phyloP scores from a whole-genome alignment of 139 green algal species.

The Nannochloris sp. region DNA sequence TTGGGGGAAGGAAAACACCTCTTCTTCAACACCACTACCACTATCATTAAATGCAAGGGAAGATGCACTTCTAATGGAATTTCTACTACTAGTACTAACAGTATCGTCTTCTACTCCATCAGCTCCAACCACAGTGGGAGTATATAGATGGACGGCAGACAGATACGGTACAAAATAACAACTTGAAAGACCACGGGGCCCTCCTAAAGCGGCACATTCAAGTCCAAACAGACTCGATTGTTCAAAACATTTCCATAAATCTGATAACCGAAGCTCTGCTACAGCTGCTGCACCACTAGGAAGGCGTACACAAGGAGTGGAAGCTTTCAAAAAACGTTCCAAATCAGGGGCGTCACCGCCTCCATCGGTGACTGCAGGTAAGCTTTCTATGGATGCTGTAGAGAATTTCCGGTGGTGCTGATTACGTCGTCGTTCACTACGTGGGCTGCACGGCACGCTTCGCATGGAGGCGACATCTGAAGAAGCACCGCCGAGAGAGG shows the following conservation, averaged over 20 bases:
- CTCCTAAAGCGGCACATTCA: slow-evolving; percentile 31
- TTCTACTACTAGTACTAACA: neutral
- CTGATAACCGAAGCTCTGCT: slow-evolving; percentile 15
- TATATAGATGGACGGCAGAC: slow-evolving; percentile 67
- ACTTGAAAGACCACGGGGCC: slow-evolving; percentile 44
- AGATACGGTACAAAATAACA: slow-evolving; percentile 74
- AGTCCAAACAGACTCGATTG: slow-evolving; percentile 41
- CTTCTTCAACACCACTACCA: neutral
- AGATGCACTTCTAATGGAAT: neutral
- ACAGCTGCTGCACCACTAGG: neutral
- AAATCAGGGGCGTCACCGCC: slow-evolving; percentile 20
- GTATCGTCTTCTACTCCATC: neutral
- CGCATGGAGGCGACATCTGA: too few relatives aligned
- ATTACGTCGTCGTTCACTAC: too few relatives aligned
- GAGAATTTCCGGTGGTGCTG: neutral
- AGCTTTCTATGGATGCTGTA: neutral
- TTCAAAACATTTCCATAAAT: slow-evolving; percentile 54
- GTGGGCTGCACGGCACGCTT: too few relatives aligned
- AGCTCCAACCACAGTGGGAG: neutral
- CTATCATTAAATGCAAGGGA: too few relatives aligned
- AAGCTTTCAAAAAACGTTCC: slow-evolving; percentile 24
- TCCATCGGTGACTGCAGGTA: slow-evolving; percentile 2
- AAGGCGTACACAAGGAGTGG: slow-evolving; percentile 13
- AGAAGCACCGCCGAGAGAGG: too few relatives aligned
- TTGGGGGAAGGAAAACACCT: slow-evolving; percentile 1